phyloP scores from a whole-genome alignment of 2,329 filamentous ascomycete genomes.

The Penicillium sp. region DNA sequence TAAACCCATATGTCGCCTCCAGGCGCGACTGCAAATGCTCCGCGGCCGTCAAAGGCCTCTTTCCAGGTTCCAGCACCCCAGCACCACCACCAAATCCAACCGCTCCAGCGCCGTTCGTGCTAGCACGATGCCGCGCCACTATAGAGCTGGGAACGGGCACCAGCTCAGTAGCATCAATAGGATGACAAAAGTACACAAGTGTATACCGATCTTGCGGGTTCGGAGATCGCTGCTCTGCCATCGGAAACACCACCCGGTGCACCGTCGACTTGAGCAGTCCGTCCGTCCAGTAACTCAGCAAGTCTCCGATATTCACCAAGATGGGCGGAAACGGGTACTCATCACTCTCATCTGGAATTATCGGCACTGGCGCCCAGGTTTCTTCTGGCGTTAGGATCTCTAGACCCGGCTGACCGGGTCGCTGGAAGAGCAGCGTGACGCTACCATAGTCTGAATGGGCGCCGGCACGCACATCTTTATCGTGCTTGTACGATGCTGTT shows the following conservation, averaged over 20 bases:
- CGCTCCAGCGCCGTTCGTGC: slow-evolving; percentile 24
- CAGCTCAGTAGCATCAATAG: slow-evolving; percentile 50
- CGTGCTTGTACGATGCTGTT: slow-evolving; percentile 43
- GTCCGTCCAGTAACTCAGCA: slow-evolving; percentile 82
- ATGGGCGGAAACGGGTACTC: slow-evolving; percentile 60
- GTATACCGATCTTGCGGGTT: slow-evolving; percentile 49
- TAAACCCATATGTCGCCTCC: slow-evolving; percentile 53
- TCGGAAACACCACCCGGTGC: slow-evolving; percentile 74
- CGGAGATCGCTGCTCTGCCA: slow-evolving; percentile 36
- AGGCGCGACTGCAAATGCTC: slow-evolving; percentile 55
- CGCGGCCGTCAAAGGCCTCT: slow-evolving; percentile 49
- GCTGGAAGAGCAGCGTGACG: slow-evolving; percentile 71
- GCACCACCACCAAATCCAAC: slow-evolving; percentile 41
- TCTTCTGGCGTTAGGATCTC: slow-evolving; percentile 63
- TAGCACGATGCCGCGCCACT: slow-evolving; percentile 41
- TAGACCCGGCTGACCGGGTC: slow-evolving; percentile 75
- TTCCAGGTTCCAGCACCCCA: slow-evolving; percentile 28
- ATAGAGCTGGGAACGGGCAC: slow-evolving; percentile 51
- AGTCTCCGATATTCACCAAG: slow-evolving; percentile 65
- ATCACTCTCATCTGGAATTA: slow-evolving; percentile 46
- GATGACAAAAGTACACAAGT: slow-evolving; percentile 60
- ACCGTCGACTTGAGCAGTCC: slow-evolving; percentile 81
- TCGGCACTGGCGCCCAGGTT: slow-evolving; percentile 61
- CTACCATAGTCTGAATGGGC: slow-evolving; percentile 83
- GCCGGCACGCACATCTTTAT: slow-evolving; percentile 71